phyloP scores from a whole-genome alignment of 306 rosid genomes.

The Quercus ilex region DNA sequence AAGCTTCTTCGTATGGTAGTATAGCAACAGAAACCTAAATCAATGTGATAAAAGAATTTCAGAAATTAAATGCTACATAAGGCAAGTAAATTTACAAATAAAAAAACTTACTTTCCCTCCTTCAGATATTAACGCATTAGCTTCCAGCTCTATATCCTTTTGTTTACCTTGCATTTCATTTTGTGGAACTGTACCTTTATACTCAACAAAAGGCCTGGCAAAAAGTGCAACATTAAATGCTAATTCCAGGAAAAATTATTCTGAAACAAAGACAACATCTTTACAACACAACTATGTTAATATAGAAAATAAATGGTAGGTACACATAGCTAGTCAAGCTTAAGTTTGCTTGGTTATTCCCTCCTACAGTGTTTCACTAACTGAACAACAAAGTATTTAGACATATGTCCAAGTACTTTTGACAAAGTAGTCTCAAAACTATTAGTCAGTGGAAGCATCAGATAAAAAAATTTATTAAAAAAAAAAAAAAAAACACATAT shows the following conservation, averaged over 20 bases:
- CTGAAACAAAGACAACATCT: too few relatives aligned
- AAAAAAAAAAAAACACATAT: too few relatives aligned
- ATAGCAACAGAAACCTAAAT: slow-evolving; percentile 44
- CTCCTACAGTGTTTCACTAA: too few relatives aligned
- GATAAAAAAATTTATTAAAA: too few relatives aligned
- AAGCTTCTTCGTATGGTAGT: slow-evolving; percentile 65
- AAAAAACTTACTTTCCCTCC: slow-evolving; percentile 64
- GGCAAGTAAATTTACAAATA: slow-evolving; percentile 26
- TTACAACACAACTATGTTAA: too few relatives aligned
- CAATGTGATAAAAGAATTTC: slow-evolving; percentile 15
- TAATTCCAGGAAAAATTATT: background rate
- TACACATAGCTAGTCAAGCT: too few relatives aligned
- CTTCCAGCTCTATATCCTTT: slow-evolving; percentile 61
- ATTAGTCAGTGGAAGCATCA: too few relatives aligned
- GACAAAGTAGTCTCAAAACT: too few relatives aligned
- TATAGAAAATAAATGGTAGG: too few relatives aligned
- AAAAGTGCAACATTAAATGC: slow-evolving; percentile 15
- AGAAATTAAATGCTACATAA: slow-evolving; percentile 4
- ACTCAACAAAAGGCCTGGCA: slow-evolving; percentile 76
- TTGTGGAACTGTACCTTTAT: slow-evolving; percentile 58
- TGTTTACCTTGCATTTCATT: slow-evolving; percentile 52
- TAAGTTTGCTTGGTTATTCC: too few relatives aligned
- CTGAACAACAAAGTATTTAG: too few relatives aligned
- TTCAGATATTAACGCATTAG: slow-evolving; percentile 44
- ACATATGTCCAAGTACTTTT: too few relatives aligned